Evolutionary conservation across 352 stramenopile species (phyloP), one percentile per base, ranked within the genome.

Genomic region (Thraustochytrium striatum): DNA sequence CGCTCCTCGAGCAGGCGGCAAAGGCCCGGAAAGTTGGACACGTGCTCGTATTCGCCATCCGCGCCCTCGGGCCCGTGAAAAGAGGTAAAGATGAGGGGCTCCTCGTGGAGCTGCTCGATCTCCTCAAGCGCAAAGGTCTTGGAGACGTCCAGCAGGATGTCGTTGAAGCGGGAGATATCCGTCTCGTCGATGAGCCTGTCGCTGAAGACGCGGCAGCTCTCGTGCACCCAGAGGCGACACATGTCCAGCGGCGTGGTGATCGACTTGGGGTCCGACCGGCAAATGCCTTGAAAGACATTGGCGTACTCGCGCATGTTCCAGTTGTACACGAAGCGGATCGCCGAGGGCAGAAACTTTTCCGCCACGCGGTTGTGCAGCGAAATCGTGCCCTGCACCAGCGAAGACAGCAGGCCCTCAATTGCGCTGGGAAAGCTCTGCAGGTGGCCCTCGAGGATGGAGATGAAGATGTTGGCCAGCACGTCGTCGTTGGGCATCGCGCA

Each of bases 201-300:
- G 33, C 91, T 91, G 81, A 98, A 98, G 3, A 99, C 95, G n/a
- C 96, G 92, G n/a, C 93, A 93, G 53, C 88, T 89, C 81, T 99
- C 96, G 84, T 99, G 96, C 58, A 95, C 90, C 92, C 95, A 98
- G 0, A 99, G 85, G 1, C 91, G 91, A 0, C 90, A 87, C 21
- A 98, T 86, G 43, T 91, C 89, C 7, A 87, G 84, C 2, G 91
- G 87, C 3, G 87, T 91, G 21, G 25, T 25, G 0, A 47, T 70
- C 9, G 90, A 88, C 83, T 95, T 98, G 82, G 95, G 97, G 47
- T 97, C 91, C 30, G 89, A 88, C 80, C 92, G 88, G 39, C 91
- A 96, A 33, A 95, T 87, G 1, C 93, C 92, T 61, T 95, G 91
- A 73, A 95, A 93, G 36, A 95, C 90, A 41, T 95, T 95, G 3